A percentile compares a stretch with the other conserved stretches of the same genome.
Conservation (phyloP, 768 basidiomycete species). For the Pisolithus tinctorius region DNA sequence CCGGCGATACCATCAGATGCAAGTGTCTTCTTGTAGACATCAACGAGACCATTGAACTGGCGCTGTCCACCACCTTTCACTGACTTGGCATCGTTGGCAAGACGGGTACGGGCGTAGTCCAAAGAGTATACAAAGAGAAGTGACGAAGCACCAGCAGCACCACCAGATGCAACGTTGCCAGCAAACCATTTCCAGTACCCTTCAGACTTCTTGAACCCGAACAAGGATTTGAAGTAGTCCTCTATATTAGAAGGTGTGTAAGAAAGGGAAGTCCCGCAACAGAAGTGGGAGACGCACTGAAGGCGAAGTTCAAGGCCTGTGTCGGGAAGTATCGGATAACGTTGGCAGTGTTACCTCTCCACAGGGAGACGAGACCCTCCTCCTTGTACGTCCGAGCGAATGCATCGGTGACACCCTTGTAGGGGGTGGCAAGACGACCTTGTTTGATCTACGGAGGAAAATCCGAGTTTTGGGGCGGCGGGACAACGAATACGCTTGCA, state of each 20-base stretch:
- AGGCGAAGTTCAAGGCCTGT: conserved; percentile 99
- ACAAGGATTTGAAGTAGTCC: conserved; percentile 98
- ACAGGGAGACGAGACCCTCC: conserved; percentile 92
- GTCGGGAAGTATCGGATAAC: conserved; percentile 99
- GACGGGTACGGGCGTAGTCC: conserved; percentile 98
- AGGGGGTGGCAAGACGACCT: conserved; percentile 91
- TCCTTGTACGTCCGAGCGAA: conserved; percentile 89
- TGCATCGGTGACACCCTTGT: conserved; percentile 95
- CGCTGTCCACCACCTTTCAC: conserved; percentile 86
- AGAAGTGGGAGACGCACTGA: conserved; percentile 60
- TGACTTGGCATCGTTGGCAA: conserved; percentile 96
- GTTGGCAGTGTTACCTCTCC: conserved; percentile 99
- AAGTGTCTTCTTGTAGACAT: conserved; percentile 96
- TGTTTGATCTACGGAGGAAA: conserved; percentile 78
- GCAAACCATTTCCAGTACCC: conserved; percentile 99
- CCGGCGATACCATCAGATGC: conserved; percentile 96
- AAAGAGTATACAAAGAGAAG: conserved; percentile 99
- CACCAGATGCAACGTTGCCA: conserved; percentile 98
- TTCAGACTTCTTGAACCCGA: conserved; percentile 97
- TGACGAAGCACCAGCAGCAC: conserved; percentile 97
- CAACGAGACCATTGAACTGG: conserved; percentile 98
- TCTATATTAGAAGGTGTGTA: conserved; percentile 34
- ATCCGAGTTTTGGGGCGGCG: neutral
- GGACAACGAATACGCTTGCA: neutral
- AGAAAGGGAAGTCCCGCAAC: neutral